Conservation (phyloP, 192 early-diverging fungal genomes). For the Entomortierella beljakovae region DNA sequence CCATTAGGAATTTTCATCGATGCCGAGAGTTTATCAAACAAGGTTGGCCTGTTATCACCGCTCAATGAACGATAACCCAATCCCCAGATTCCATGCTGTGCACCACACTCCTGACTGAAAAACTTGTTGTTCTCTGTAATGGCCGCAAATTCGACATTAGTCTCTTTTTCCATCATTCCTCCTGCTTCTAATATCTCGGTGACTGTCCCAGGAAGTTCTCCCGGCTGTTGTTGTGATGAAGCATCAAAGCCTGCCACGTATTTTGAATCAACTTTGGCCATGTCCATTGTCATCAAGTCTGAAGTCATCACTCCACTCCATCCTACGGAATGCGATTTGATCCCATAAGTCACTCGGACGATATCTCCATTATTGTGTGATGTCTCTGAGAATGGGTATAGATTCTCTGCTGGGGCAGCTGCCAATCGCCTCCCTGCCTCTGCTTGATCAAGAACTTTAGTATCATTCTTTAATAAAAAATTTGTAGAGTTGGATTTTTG, state of each 20-base stretch:
- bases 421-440: constrained; percentile 14
- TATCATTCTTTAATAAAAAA: too few species aligned
- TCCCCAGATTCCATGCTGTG: constrained; percentile 51
- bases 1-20: constrained; percentile 50
- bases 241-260: neutral
- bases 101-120: constrained; percentile 47
- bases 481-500: too few species aligned
- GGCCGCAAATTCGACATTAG: constrained; percentile 47
- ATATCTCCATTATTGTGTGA: constrained; percentile 13
- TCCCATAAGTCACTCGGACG: constrained; percentile 42
- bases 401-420: constrained; percentile 29
- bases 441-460: neutral
- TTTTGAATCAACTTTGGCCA: constrained; percentile 35
- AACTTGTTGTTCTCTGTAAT: constrained; percentile 36
- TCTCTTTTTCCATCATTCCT: constrained; percentile 41
- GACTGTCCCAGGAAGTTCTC: neutral
- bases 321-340: constrained; percentile 46
- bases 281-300: constrained; percentile 38
- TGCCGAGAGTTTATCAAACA: constrained; percentile 44
- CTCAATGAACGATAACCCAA: constrained; percentile 31
- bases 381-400: constrained; percentile 28
- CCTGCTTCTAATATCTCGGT: neutral
- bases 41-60: constrained; percentile 28
- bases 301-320: constrained; percentile 50
- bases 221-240: neutral